Evolutionary conservation across 2,329 filamentous ascomycete species (phyloP), one percentile per base, ranked within the genome.

Genomic region (Mycosphaerella arachidis): DNA sequence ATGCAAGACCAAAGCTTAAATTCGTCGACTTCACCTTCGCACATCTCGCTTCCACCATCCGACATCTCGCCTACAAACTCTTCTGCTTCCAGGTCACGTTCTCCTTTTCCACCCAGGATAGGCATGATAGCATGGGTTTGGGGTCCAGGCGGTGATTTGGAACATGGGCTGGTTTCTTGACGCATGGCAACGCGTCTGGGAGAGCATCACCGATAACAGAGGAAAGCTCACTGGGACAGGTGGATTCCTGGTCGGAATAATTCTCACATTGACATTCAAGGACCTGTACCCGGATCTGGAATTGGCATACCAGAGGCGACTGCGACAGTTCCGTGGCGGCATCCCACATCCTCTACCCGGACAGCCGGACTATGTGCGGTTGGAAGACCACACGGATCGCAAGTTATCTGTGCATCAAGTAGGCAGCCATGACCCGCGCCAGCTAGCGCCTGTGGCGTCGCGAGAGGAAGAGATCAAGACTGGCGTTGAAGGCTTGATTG

Each of bases 401-500:
- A 61, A 58, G 35, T 58, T 61, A 16, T 45, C 59, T 8, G 56
- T 45, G 18, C 16, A 29, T 10, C 48, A 57, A 8, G 56, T 30
- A 10, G 55, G 30, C 24, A 65, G 33, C 60, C 51, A 51, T 53
- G 62, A 65, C 13, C 50, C 52, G 35, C 37, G 27, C 2, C 53
- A 40, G 45, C 30, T 37, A 30, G 31, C 4, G n/a, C 29, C 50
- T n/a, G 37, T 40, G 29, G 51, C 60, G 8, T 43, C 62, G 31
- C 57, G 50, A 52, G 50, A 63, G 45, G 62, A 65, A 31, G 69
- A 71, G 29, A 85, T 93, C 58, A 84, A 86, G 13, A 84, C 90
- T 58, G 94, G 94, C 18, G 90, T 99, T 61, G 92, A 96, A 74
- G 90, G 88, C 50, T 91, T 89, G 72, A 97, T 99, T 72, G 94